Base-by-base conservation (phyloP, 345 rosid genomes). In the Bruguiera sexangula region DNA sequence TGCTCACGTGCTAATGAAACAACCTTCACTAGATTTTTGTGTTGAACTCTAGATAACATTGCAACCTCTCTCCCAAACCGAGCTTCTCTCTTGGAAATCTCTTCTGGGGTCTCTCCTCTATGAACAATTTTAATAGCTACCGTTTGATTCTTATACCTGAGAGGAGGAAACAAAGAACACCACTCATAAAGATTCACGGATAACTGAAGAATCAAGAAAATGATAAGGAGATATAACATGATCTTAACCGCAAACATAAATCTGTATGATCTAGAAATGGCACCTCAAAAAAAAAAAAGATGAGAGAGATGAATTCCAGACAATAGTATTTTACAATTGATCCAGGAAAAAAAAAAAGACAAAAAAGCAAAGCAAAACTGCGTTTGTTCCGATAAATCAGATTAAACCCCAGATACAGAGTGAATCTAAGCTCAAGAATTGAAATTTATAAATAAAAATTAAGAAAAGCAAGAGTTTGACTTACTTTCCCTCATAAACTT, bases 401-500 rank as follows among this genome's bases (percentile, higher is more conserved):
- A 53, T 19, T 31, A 57, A 57, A 10, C 27, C 46, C n/a, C 55
- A 22, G 30, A 29, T 18, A 57, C 36, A 65, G 16, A 73, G 27
- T 60, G 39, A 68, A 61, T 55, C 57, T 39, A 73, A 60, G 36
- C 30, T 65, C 50, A 67, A 70, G 26, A 73, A 32, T 26, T 11
- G 65, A 26, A 68, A 67, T 56, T 24, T 11, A 59, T 18, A 26
- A 37, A 63, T 6, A 31, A 75, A 80, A 53, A 52, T 32, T 20
- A 65, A 59, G 52, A 61, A 48, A 39, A 24, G 10, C 75, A 73
- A 62, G 27, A 36, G 53, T 37, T 75, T 68, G 74, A 90, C 99
- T 89, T 84, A 95, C 98, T 90, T 95, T 74, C 97, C 99, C 77
- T 95, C 97, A 11, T 95, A 95, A 8, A 95, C 98, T 84, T 95